Conservation (phyloP, 1,284 basidiomycete genomes). For the Phenoliferia sp. region DNA sequence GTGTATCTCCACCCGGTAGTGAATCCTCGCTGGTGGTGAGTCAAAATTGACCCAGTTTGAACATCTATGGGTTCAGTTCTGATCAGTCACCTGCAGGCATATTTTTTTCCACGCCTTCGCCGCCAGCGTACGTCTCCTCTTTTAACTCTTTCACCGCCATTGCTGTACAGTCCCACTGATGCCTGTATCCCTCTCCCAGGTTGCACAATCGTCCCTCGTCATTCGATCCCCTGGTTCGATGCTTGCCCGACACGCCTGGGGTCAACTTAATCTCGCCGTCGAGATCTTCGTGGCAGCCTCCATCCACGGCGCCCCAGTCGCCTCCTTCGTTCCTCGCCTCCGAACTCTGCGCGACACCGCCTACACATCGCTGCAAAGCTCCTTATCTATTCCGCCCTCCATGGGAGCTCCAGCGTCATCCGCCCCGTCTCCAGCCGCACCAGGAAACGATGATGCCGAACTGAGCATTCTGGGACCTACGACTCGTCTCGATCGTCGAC, state of each 20-base stretch:
- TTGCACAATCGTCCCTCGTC: constrained; percentile 28
- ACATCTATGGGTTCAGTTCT: not conserved
- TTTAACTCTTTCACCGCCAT: not conserved
- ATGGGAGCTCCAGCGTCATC: not conserved
- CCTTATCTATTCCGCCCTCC: constrained; percentile 10
- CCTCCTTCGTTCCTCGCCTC: constrained; percentile 26
- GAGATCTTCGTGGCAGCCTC: constrained; percentile 25
- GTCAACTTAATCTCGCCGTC: constrained; percentile 24
- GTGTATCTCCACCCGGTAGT: constrained; percentile 20
- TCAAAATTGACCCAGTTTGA: not conserved
- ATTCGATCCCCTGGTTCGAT: constrained; percentile 27
- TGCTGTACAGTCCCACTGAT: not conserved
- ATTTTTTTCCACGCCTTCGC: constrained; percentile 33
- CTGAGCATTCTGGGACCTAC: not conserved
- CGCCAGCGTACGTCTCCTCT: not conserved
- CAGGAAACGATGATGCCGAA: not conserved
- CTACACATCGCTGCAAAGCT: constrained; percentile 16
- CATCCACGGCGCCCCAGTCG: constrained; percentile 22
- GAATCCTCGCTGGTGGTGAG: constrained; percentile 30
- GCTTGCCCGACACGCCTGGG: constrained; percentile 31
- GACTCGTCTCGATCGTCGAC: not conserved
- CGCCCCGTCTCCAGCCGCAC: not conserved
- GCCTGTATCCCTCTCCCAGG: not conserved
- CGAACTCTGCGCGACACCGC: constrained; percentile 26
- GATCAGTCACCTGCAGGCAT: not conserved